Conservation (phyloP, 176 grass and related monocot genomes). For the Oryza longistaminata region DNA sequence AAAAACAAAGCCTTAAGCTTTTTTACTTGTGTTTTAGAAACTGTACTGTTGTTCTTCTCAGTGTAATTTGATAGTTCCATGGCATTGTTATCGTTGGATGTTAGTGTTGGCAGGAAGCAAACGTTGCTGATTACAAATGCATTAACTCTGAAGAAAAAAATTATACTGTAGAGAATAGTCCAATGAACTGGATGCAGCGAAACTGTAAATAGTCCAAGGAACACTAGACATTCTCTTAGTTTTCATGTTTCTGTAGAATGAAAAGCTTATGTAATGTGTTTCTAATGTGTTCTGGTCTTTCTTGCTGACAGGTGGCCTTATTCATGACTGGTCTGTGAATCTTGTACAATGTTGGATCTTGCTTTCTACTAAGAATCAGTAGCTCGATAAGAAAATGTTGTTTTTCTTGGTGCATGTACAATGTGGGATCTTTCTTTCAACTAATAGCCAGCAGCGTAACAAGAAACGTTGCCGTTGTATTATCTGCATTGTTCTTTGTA, state of each 20-base stretch:
- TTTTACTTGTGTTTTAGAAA: no score
- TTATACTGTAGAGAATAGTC: background rate
- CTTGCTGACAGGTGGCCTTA: constrained; percentile 23
- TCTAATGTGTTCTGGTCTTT: background rate
- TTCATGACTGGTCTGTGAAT: background rate
- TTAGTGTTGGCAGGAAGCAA: background rate
- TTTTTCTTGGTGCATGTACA: background rate
- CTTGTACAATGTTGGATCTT: background rate
- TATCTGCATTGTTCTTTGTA: constrained; percentile 19
- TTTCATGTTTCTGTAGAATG: background rate
- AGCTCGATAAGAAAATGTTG: background rate
- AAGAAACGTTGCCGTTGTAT: background rate
- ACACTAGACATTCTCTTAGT: background rate
- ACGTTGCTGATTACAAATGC: background rate
- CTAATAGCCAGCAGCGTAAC: background rate
- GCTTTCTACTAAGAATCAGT: background rate
- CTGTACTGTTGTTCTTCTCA: no score
- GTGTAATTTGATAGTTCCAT: background rate
- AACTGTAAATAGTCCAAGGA: background rate
- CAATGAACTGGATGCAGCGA: background rate
- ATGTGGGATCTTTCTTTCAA: background rate
- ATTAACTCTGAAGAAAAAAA: background rate
- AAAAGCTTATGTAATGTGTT: background rate
- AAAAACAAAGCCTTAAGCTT: no score
- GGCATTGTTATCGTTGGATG: background rate